phyloP scores from a whole-genome alignment of 2,329 filamentous ascomycete genomes.

The Beauveria medogensis region DNA sequence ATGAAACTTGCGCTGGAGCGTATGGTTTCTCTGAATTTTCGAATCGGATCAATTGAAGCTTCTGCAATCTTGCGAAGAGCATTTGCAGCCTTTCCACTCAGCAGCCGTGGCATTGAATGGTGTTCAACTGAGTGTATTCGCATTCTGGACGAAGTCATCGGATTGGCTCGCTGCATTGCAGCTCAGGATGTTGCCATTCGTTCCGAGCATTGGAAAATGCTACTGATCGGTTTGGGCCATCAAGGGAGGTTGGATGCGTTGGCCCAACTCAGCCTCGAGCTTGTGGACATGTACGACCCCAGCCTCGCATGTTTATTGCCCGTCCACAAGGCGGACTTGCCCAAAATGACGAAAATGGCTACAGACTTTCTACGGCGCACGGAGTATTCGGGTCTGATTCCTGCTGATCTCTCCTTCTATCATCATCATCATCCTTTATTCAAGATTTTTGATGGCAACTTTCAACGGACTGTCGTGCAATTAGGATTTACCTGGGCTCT shows the following conservation, averaged over 20 bases:
- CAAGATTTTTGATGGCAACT: slow-evolving; percentile 33
- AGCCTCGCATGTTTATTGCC: slow-evolving; percentile 28
- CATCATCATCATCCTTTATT: slow-evolving; percentile 39
- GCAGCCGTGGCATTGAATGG: neutral
- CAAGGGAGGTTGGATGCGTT: slow-evolving; percentile 37
- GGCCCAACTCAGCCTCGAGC: slow-evolving; percentile 33
- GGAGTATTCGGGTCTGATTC: slow-evolving; percentile 17
- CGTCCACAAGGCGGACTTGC: slow-evolving; percentile 37
- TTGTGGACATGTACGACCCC: slow-evolving; percentile 32
- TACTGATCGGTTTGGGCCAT: slow-evolving; percentile 37
- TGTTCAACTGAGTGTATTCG: neutral
- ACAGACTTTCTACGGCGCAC: neutral
- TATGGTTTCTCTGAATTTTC: neutral
- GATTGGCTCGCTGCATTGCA: neutral
- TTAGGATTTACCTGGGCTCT: slow-evolving; percentile 37
- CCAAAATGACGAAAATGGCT: slow-evolving; percentile 16
- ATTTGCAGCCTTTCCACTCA: slow-evolving; percentile 1
- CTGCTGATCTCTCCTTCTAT: slow-evolving; percentile 32
- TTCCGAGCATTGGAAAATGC: slow-evolving; percentile 32
- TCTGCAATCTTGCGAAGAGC: slow-evolving; percentile 2
- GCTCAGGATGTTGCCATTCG: slow-evolving; percentile 26
- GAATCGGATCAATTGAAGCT: neutral
- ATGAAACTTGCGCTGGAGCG: slow-evolving; percentile 6
- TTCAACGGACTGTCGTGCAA: slow-evolving; percentile 34
- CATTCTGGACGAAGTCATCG: slow-evolving; percentile 2